Percentiles rank a stretch among this genome's conserved stretches.
Evolutionary conservation across 2,329 filamentous ascomycete species (phyloP).

Genomic region (Elsinoe australis): DNA sequence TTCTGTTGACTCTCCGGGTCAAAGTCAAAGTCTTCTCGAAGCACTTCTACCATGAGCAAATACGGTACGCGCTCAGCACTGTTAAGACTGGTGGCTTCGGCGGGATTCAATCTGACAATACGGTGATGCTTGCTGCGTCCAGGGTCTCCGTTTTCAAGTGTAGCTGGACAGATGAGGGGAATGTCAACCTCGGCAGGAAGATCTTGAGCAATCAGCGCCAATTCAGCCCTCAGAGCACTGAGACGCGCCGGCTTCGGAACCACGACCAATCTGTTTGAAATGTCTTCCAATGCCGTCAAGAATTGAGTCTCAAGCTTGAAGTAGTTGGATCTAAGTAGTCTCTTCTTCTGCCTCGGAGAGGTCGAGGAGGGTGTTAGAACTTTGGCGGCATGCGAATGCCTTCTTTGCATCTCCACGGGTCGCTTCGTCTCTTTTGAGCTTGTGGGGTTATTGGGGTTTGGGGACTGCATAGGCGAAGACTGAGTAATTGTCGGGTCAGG

Average conservation of each 20-base stretch:
- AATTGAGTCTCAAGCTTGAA: conserved; percentile 77
- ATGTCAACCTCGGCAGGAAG: conserved; percentile 78
- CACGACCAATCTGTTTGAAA: conserved; percentile 74
- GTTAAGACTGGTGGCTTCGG: conserved; percentile 76
- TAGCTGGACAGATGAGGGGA: conserved; percentile 70
- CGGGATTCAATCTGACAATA: conserved; percentile 74
- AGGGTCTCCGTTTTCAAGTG: conserved; percentile 63
- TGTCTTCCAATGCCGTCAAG: conserved; percentile 69
- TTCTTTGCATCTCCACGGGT: conserved; percentile 32
- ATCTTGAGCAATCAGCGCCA: conserved; percentile 73
- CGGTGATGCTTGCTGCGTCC: conserved; percentile 71
- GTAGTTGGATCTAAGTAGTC: conserved; percentile 69
- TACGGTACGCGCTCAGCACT: conserved; percentile 83
- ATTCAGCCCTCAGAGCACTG: conserved; percentile 71
- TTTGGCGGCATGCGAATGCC: conserved; percentile 53
- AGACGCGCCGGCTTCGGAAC: conserved; percentile 75
- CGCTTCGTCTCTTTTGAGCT: conserved; percentile 25
- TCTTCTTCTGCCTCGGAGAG: conserved; percentile 59
- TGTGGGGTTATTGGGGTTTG: conserved; percentile 13
- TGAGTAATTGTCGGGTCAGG: conserved; percentile 25
- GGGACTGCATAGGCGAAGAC: conserved; percentile 3
- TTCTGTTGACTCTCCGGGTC: conserved; percentile 69
- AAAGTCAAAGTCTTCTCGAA: conserved; percentile 76
- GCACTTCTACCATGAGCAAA: conserved; percentile 73
- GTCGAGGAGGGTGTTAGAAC: conserved; percentile 55